These are phyloP conservation scores for Dryadomyces quercivorus DNA, from an alignment of 2,329 filamentous ascomycete genomes.

Conservation along the genomic window DNA sequence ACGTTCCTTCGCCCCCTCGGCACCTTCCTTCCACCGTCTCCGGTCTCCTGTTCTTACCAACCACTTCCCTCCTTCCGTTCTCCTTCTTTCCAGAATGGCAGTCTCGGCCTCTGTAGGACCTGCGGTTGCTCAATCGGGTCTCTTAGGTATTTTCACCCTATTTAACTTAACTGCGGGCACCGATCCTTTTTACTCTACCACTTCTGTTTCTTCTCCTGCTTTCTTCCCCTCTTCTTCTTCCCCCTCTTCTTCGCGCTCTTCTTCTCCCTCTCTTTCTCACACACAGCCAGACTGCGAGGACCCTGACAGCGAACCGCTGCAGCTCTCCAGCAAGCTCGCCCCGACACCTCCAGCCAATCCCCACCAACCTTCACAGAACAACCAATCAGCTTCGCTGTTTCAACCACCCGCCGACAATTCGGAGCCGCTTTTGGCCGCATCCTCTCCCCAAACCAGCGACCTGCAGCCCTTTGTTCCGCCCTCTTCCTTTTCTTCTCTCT, in stretches of 20 bases:
- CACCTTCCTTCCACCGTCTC: neutral
- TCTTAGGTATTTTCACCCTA: conserved; percentile 19
- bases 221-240: neutral
- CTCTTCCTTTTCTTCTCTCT: neutral
- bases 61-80: neutral
- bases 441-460: neutral
- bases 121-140: conserved; percentile 18
- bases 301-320: conserved; percentile 9
- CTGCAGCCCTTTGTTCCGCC: neutral
- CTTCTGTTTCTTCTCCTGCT: neutral
- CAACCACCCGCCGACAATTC: too few species aligned
- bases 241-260: neutral
- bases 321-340: neutral
- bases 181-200: neutral
- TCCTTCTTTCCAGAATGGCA: conserved; percentile 15
- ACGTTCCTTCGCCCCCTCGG: neutral
- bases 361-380: neutral
- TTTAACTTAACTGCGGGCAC: conserved; percentile 9
- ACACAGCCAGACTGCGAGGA: conserved; percentile 8
- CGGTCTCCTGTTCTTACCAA: neutral
- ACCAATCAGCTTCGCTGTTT: conserved; percentile 4
- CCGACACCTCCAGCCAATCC: too few species aligned
- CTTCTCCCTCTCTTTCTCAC: neutral
- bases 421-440: neutral
- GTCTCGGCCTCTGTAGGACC: conserved; percentile 17